Conservation (phyloP, 768 basidiomycete genomes). For the Hericium alpestre region DNA sequence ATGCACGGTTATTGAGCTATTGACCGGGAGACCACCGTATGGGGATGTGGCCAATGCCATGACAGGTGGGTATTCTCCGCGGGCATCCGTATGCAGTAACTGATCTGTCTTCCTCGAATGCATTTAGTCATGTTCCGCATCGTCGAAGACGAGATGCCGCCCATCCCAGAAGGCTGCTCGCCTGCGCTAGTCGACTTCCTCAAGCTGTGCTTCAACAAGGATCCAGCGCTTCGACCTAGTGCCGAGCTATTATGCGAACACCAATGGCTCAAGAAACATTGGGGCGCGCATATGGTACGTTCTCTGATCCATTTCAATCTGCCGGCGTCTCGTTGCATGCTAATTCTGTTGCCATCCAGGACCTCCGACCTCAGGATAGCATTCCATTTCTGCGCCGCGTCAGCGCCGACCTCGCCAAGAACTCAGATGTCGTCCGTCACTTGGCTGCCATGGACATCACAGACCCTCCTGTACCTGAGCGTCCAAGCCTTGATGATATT, state of each 20-base stretch:
- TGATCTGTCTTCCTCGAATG: slow-evolving; percentile 1
- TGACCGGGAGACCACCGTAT: slow-evolving; percentile 89
- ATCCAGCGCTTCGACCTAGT: slow-evolving; percentile 71
- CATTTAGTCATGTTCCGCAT: slow-evolving; percentile 88
- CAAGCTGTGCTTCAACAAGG: slow-evolving; percentile 81
- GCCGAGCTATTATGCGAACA: slow-evolving; percentile 85
- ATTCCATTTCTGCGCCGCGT: slow-evolving; percentile 91
- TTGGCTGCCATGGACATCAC: slow-evolving; percentile 34
- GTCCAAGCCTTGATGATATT: slow-evolving; percentile 8
- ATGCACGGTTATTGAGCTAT: slow-evolving; percentile 87
- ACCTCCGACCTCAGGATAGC: slow-evolving; percentile 85
- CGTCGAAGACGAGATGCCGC: slow-evolving; percentile 86
- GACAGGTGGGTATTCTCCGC: slow-evolving; percentile 47
- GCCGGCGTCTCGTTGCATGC: not conserved
- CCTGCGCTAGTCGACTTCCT: slow-evolving; percentile 73
- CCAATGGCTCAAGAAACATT: slow-evolving; percentile 77
- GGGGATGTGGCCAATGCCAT: slow-evolving; percentile 82
- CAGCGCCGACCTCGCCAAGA: slow-evolving; percentile 74
- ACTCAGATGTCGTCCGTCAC: slow-evolving; percentile 48
- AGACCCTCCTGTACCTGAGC: slow-evolving; percentile 22
- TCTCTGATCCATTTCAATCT: not conserved
- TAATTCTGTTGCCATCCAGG: slow-evolving; percentile 27
- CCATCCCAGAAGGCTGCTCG: slow-evolving; percentile 73
- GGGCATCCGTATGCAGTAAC: not conserved
- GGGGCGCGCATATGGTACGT: slow-evolving; percentile 67